These are phyloP conservation scores for Protomyces pachydermus DNA, from an alignment of 1,139 yeast genomes.

Conservation along the genomic window DNA sequence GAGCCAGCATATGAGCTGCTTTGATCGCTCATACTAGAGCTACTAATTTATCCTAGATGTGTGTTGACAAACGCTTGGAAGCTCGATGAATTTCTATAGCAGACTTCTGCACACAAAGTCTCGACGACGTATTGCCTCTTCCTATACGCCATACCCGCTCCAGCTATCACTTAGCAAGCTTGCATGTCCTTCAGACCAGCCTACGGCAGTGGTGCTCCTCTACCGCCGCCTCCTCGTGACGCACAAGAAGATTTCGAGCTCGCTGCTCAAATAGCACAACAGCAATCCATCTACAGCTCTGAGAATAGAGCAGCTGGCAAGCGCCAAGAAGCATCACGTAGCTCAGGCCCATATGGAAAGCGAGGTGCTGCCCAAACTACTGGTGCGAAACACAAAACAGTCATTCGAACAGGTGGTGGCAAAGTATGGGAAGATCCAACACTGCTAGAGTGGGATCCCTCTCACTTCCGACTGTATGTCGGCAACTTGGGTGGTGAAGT, in stretches of 20 bases:
- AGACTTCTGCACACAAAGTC: no score
- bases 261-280: conserved; percentile 36
- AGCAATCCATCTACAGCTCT: conserved; percentile 35
- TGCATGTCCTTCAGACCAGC: not conserved
- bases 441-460: conserved; percentile 56
- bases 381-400: conserved; percentile 39
- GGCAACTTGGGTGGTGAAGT: conserved; percentile 72
- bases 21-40: not conserved
- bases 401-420: conserved; percentile 46
- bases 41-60: not conserved
- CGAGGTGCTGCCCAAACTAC: not conserved
- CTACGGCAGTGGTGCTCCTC: not conserved
- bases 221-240: not conserved
- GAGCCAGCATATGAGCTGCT: conserved; percentile 19
- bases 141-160: not conserved
- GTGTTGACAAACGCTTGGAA: no score
- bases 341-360: not conserved
- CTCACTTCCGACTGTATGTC: conserved; percentile 67
- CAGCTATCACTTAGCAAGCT: not conserved
- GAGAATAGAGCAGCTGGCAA: conserved; percentile 28
- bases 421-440: conserved; percentile 49
- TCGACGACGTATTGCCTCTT: no score
- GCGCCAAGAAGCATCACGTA: conserved; percentile 11
- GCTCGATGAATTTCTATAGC: no score
- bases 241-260: conserved; percentile 1